Base-by-base conservation (phyloP, 2,329 filamentous ascomycete genomes). In the Hymenoscyphus fraxineus region DNA sequence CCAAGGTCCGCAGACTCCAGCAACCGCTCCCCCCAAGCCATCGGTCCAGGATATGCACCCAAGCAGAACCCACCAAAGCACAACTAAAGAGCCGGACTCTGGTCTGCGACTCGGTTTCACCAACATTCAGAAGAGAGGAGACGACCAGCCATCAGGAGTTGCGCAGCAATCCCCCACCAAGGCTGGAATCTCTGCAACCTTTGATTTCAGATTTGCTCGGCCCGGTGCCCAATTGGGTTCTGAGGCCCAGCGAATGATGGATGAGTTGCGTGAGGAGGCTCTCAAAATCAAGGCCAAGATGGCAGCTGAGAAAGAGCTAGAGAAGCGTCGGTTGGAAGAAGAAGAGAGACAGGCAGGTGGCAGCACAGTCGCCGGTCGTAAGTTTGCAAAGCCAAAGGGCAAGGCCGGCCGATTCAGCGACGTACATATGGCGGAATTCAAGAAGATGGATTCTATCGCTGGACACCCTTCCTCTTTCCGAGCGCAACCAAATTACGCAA, bases 381-480 rank as follows among this genome's bases (percentile, higher is more conserved):
- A 88, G 76, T 90, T 96, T 73, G 93, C 90, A 6, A 86, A 87
- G 69, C 87, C 93, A 13, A 96, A 89, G 78, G 88, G 91, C 70
- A 93, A 89, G 75, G 84, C 86, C 60, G 81, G 88, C 59, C 88
- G 94, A 57, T 98, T 89, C 78, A 97, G 92, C 75, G 89, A 92
- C 67, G 88, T 86, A 44, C 94, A 98, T 76, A 90, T 91, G 85
- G 87, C 88, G 59, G 86, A 94, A 73, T 97, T 98, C 80, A 92
- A 92, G 78, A 98, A 96, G 81, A 97, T 98, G 94, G 93, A 97
- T 75, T 97, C 93, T 1, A 97, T 98, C 73, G 91, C 87, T 55
- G 88, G 88, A 67, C 93, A 97, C 75, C 83, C 92, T 9, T 96
- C 93, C 12, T 85, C 89, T 16, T 95, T 88, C 79, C 84, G 91